Conservation (phyloP, 2,329 filamentous ascomycete species). For the Cryoendolithus antarcticus region DNA sequence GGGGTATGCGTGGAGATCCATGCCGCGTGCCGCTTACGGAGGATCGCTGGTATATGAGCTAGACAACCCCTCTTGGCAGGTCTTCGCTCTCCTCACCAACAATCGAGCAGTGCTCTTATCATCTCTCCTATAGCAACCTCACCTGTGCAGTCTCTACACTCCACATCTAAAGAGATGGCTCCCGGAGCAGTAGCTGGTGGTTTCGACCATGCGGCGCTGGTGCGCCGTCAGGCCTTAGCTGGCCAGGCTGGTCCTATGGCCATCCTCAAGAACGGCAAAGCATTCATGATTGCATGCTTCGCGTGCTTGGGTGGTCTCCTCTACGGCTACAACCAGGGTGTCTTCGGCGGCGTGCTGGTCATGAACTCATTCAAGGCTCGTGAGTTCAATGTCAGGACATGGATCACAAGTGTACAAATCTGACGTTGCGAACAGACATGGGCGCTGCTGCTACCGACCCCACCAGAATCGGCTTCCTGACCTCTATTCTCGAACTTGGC, state of each 20-base stretch:
- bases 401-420: slow-evolving; percentile 2
- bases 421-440: slow-evolving; percentile 25
- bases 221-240: slow-evolving; percentile 28
- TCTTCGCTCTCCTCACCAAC: too few species aligned
- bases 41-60: too few species aligned
- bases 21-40: too few species aligned
- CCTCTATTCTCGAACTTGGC: slow-evolving; percentile 60
- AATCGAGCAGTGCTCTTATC: too few species aligned
- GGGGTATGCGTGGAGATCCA: too few species aligned
- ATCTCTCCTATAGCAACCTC: too few species aligned
- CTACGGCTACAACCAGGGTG: slow-evolving; percentile 61
- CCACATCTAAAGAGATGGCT: slow-evolving; percentile 19
- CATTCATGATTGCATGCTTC: slow-evolving; percentile 44
- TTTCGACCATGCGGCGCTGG: slow-evolving; percentile 30
- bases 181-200: slow-evolving; percentile 22
- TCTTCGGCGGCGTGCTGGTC: slow-evolving; percentile 56
- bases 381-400: neutral
- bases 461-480: slow-evolving; percentile 36
- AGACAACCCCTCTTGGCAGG: too few species aligned
- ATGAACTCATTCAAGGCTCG: slow-evolving; percentile 33
- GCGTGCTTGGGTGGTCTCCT: slow-evolving; percentile 39
- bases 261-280: slow-evolving; percentile 40
- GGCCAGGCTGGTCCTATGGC: slow-evolving; percentile 34
- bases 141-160: too few species aligned
- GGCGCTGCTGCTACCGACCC: slow-evolving; percentile 23